Evolutionary conservation across 805 yeast genomes (phyloP), one percentile per base, ranked within the genome.

Genomic region (Nematodospora valgi): DNA sequence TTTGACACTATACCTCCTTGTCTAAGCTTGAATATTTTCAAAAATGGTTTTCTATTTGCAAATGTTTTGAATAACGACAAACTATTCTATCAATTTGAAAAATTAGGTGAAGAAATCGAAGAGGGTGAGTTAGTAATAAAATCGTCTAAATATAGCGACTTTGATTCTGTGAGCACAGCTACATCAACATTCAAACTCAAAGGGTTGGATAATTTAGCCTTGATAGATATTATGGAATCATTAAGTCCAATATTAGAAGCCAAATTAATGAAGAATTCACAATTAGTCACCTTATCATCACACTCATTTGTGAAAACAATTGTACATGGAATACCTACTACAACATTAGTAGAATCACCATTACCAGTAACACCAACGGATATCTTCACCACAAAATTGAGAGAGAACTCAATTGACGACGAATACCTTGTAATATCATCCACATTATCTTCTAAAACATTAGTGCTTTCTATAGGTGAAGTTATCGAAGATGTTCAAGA

Each of bases 401-500:
- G 58, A 2, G 44, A 56, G 2, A 54, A 55, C 5, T 80, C 81
- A 28, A 51, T 47, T 5, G 69, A 54, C 47, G 89, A 85, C 48
- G 73, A 74, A 35, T 82, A 76, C 45, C 70, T 87, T 40, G 76
- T 86, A 2, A 61, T 87, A 3, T 69, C 91, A 1, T 62, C 70
- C 0, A 29, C 55, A 2, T 74, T 80, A 45, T 56, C 73, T 15
- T 80, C 78, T 31, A 73, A 80, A 3, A 86, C 96, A 0, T 64
- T 84, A 38, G 83, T 87, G 0, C 58, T 93, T 12, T 72, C 83
- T 2, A 78, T 86, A 32, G 94, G 93, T 6, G 95, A 85, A 44
- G 78, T 76, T 0, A 86, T 86, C 2, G 88, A 82, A 39, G 88
- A 85, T 47, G 82, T 82, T 6, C 68, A 74, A 1, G 81, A 79